phyloP scores from a whole-genome alignment of 495 filamentous ascomycete genomes.

The Aspergillus carlsbadensis region DNA sequence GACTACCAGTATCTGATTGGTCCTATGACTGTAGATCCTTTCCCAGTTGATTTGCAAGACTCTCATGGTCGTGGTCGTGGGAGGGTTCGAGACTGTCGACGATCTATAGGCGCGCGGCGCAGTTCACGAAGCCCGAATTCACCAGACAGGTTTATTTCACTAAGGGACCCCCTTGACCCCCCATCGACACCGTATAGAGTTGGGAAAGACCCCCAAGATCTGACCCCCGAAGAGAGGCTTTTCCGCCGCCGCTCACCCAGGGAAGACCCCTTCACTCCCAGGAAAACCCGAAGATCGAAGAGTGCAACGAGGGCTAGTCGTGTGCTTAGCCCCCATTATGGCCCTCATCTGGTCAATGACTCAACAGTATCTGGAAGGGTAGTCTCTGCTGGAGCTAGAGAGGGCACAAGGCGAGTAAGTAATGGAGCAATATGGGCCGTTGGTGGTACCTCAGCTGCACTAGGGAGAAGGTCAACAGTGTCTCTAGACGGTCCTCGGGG shows the following conservation, averaged over 20 bases:
- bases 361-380: slow-evolving; percentile 13
- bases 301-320: slow-evolving; percentile 23
- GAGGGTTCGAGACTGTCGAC: slow-evolving; percentile 12
- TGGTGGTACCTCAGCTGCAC: slow-evolving; percentile 59
- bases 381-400: slow-evolving; percentile 6
- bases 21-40: background rate
- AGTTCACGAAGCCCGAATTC: slow-evolving; percentile 23
- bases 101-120: background rate
- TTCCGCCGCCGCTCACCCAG: slow-evolving; percentile 54
- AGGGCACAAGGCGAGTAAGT: slow-evolving; percentile 51
- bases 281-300: slow-evolving; percentile 12
- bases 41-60: background rate
- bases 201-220: slow-evolving; percentile 58
- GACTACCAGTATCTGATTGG: background rate
- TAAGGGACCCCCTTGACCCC: slow-evolving; percentile 43
- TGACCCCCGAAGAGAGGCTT: slow-evolving; percentile 61
- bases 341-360: slow-evolving; percentile 37
- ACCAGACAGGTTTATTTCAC: slow-evolving; percentile 72
- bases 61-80: slow-evolving; percentile 18
- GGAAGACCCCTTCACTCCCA: slow-evolving; percentile 65
- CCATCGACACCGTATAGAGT: slow-evolving; percentile 59
- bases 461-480: slow-evolving; percentile 40
- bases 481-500: slow-evolving; percentile 62
- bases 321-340: slow-evolving; percentile 28
- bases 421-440: slow-evolving; percentile 77